These are phyloP conservation scores for Boletellus ananas DNA, from an alignment of 768 basidiomycete species.

Conservation along the genomic window DNA sequence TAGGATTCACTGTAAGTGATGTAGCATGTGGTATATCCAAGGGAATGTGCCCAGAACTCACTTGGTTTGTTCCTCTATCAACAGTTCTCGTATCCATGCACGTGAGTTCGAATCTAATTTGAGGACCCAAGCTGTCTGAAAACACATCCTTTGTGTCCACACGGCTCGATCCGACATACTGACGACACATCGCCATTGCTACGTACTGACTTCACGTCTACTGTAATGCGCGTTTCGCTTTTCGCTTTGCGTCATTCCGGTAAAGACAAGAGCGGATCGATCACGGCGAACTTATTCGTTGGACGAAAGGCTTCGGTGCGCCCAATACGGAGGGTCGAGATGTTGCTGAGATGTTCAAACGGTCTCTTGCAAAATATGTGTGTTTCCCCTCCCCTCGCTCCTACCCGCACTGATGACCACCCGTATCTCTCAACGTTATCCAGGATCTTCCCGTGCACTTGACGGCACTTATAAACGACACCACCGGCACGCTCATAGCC, in stretches of 20 bases:
- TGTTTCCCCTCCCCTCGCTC: slow-evolving; percentile 26
- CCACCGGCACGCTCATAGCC: slow-evolving; percentile 95
- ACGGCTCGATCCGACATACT: not conserved
- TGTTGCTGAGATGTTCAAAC: slow-evolving; percentile 89
- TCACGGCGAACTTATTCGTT: slow-evolving; percentile 90
- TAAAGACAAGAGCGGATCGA: slow-evolving; percentile 89
- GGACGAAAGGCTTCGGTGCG: slow-evolving; percentile 99
- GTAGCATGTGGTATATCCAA: not conserved
- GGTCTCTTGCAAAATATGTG: slow-evolving; percentile 75
- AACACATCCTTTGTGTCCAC: not conserved
- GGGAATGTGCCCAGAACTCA: not conserved
- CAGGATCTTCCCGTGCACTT: slow-evolving; percentile 82
- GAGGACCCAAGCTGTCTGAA: not conserved
- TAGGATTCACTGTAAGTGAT: slow-evolving; percentile 88
- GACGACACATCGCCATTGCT: not conserved
- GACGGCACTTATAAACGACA: slow-evolving; percentile 93
- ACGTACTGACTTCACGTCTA: not conserved
- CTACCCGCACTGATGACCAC: not conserved
- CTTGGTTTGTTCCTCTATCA: not conserved
- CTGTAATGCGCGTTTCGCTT: not conserved
- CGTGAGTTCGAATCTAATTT: slow-evolving; percentile 46
- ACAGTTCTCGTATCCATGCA: slow-evolving; percentile 93
- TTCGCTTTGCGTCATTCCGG: too few species aligned
- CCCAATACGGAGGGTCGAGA: slow-evolving; percentile 88
- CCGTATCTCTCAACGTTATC: too few species aligned